Evolutionary conservation across 2,329 filamentous ascomycete genomes (phyloP).

Genomic region (Rhynchosporium graminicola): DNA sequence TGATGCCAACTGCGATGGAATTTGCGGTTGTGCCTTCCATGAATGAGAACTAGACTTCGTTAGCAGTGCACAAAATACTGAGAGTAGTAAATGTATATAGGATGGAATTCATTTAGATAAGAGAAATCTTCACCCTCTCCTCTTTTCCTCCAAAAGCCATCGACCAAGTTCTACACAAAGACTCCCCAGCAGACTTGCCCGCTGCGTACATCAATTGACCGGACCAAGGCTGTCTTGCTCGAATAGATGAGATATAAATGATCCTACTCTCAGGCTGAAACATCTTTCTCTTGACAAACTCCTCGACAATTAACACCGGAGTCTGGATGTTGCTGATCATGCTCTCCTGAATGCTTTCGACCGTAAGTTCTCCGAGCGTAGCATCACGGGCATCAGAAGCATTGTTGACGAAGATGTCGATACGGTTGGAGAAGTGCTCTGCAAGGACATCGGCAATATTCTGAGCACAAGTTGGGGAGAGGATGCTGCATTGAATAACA

Average conservation of each 20-base stretch:
- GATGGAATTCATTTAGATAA: background rate
- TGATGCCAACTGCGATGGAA: constrained; percentile 40
- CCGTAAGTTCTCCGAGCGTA: constrained; percentile 36
- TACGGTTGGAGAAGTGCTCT: constrained; percentile 30
- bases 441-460: constrained; percentile 37
- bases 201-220: constrained; percentile 42
- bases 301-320: constrained; percentile 42
- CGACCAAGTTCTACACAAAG: constrained; percentile 43
- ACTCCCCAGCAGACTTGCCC: constrained; percentile 42
- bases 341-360: constrained; percentile 39
- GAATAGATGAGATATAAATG: constrained; percentile 42
- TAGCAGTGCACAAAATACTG: background rate
- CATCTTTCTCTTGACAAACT: constrained; percentile 38
- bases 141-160: constrained; percentile 43
- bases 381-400: constrained; percentile 40
- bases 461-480: constrained; percentile 36
- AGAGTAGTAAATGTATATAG: background rate
- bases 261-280: constrained; percentile 42
- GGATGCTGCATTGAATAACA: constrained; percentile 40
- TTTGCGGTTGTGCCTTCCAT: constrained; percentile 44
- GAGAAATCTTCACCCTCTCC: constrained; percentile 28
- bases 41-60: constrained; percentile 36
- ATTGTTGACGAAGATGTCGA: constrained; percentile 43
- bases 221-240: constrained; percentile 41
- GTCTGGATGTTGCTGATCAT: constrained; percentile 43